Evolutionary conservation across 2,329 filamentous ascomycete species (phyloP), one percentile per base, ranked within the genome.

Genomic region (Colletotrichum tropicicola): DNA sequence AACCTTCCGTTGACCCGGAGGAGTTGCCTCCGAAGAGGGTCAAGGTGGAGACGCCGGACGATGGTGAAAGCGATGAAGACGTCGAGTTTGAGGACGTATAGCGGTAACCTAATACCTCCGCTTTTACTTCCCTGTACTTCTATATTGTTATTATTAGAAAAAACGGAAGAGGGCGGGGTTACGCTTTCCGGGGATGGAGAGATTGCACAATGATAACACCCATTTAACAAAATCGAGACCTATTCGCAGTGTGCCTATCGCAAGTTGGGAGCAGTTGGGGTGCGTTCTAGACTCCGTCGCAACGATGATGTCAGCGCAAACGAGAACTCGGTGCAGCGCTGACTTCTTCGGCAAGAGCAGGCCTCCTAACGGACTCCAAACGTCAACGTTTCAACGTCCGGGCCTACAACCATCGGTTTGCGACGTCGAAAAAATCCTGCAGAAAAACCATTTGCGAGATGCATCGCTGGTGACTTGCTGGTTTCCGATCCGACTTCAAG

Each of bases 81-180:
- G 73, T 88, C 66, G 86, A 88, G 69, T 89, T 89, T 73, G 86
- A 88, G 70, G 86, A 89, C 71, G 85, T 88, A 1, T 83, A 70
- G 68, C 6, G 8, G 21, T 30, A 19, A 17, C 12, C 10, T 13
- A 8, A 28, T 15, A 6, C 15, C 5, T 10, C 21, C 15, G 12
- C 8, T 8, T 17, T 15, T 7, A 56, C 9, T 37, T 12, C 9
- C 15, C 19, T 25, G 21, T 17, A 37, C 41, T 47, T 17, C 35
- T 43, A 52, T 10, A 23, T 12, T 9, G n/a, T 21, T 8, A 4
- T 25, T 12, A 4, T 4, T 21, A 10, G 15, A 6, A 2, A 17
- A 3, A 39, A n/a, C n/a, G n/a, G n/a, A n/a, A n/a, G n/a, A n/a
- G n/a, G n/a, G n/a, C n/a, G n/a, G n/a, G n/a, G n/a, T n/a, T n/a